Base-by-base conservation (phyloP, 2,329 filamentous ascomycete genomes). In the Ophiostoma quercus region DNA sequence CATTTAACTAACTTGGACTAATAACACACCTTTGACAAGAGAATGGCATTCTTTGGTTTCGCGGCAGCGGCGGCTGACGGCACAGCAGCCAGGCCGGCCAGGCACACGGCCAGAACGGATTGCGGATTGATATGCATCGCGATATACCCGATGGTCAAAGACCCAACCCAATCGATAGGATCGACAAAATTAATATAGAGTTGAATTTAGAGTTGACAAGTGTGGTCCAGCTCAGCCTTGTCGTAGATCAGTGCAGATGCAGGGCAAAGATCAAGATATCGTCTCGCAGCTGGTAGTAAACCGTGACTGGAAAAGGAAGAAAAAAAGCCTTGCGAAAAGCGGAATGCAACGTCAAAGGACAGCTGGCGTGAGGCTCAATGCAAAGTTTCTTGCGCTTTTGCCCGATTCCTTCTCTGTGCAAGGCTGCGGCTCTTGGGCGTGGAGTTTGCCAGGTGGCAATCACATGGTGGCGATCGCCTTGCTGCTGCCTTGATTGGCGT, bases 1-100 rank as follows among this genome's bases (percentile, higher is more conserved):
- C 43, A n/a, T n/a, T 47, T 14, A 14, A 1, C 1, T 14, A 60
- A 25, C 34, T 4, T 32, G 14, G 32, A 6, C 11, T 14, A 19
- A 3, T 29, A 83, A 74, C 90, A 84, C 69, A 97, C 89, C 3
- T 83, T 75, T 41, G 84, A 86, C 74, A 87, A 83, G 70, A 85
- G 83, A 76, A 87, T 84, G 70, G 85, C 84, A 74, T 85, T 79
- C 54, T 79, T 81, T 70, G 84, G 80, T 8, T 11, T n/a, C 14
- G 41, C 41, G 8, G 41, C 43, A 6, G 66, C 62, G 2, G 67
- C 57, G 2, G 57, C 39, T 41, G 54, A 34, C 37, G 34, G 54
- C 34, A 68, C 32, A 62, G 72, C 63, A 19, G 66, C 68, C 25
- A 67, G 62, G 62, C 67, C 43, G 14, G 25, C 25, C 3, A 67